Base-by-base conservation (phyloP, 108 stramenopile species). In the Nitzschia sp. region DNA sequence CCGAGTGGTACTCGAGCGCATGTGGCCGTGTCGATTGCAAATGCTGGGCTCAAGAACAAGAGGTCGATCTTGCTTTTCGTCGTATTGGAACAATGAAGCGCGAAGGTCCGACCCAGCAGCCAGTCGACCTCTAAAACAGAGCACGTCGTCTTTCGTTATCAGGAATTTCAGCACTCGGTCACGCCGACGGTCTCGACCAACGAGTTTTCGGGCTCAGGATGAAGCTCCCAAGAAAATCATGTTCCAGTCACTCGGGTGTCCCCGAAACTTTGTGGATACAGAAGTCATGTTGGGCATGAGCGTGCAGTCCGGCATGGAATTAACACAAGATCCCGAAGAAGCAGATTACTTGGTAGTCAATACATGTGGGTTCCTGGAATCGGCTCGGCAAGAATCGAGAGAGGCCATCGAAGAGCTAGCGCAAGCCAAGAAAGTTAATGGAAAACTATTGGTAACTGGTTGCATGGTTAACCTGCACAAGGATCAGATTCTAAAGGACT, bases 381-480 rank as follows among this genome's bases (percentile, higher is more conserved):
- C 74, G 60, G 80, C 80, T 6, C 70, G 80, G 9, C 59, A 75
- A 30, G 80, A 81, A 72, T 70, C 73, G 17, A 67, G 31, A 42
- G 64, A 56, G 17, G 80, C 49, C 5, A 76, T 81, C 42, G 55
- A 59, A 5, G 59, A 71, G 2, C 31, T 72, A 54, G 59, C 74
- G 34, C 55, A 48, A 19, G 21, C 35, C 19, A 70, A 65, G 49
- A 65, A 66, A 28, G 8, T 13, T 1, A 31, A 54, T 18, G 38
- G 42, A 35, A 80, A 80, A 64, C 47, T 81, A 21, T 29, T 81
- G 29, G 80, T 81, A 26, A 81, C 80, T 36, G 80, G 80, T 23
- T 81, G 80, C 54, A 81, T 81, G 80, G 80, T 81, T 1, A 81
- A 81, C 46, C 57, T 81, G 24, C 80, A 81, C 27, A 64, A 68